Evolutionary conservation across 2,329 filamentous ascomycete genomes (phyloP).

Genomic region (Cryoendolithus antarcticus): DNA sequence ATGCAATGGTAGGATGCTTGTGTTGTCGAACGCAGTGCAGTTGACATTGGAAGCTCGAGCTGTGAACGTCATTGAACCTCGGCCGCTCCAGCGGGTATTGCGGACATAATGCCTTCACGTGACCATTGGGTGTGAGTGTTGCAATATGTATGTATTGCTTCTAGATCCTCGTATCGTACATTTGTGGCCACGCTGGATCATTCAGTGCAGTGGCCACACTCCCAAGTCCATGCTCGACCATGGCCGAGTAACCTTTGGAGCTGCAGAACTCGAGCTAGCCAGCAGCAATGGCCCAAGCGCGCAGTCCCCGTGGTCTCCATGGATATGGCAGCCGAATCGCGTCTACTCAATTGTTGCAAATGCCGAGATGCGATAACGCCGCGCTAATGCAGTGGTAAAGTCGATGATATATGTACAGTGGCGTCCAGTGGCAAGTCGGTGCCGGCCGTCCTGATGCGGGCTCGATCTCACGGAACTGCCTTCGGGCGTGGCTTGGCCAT

Average conservation of each 20-base stretch:
- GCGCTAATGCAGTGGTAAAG: conserved; percentile 2
- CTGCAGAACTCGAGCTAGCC: no score
- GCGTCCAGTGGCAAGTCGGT: background rate
- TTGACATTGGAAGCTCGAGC: background rate
- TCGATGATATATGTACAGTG: background rate
- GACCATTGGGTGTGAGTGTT: no score
- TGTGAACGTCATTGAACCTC: conserved; percentile 2
- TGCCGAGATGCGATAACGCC: conserved; percentile 6
- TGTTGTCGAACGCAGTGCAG: no score
- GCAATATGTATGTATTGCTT: no score
- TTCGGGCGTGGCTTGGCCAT: background rate
- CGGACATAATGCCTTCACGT: background rate
- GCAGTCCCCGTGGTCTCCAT: no score
- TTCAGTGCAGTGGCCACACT: no score
- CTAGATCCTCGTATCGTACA: no score
- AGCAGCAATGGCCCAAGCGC: no score
- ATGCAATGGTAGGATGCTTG: no score
- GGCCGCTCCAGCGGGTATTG: conserved; percentile 4
- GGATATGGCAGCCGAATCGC: background rate
- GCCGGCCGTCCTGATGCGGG: background rate
- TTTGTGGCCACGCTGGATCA: no score
- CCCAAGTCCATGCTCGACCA: no score
- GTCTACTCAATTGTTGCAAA: conserved; percentile 1
- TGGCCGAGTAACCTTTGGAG: no score
- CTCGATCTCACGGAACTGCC: background rate